Evolutionary conservation across 2,329 filamentous ascomycete species (phyloP).

Genomic region (Botrytis paeoniae): DNA sequence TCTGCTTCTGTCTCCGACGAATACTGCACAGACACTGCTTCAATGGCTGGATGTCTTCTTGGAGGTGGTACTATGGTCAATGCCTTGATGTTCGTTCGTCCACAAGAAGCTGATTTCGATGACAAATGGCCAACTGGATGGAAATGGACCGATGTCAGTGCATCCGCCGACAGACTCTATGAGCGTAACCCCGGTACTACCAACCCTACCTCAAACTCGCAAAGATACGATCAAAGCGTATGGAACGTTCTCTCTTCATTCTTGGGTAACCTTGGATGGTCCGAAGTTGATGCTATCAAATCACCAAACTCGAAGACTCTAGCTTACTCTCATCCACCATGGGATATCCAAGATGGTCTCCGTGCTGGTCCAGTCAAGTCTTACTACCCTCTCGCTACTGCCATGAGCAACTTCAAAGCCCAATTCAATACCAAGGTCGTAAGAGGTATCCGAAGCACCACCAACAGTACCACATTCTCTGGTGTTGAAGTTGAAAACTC

Average conservation of each 20-base stretch:
- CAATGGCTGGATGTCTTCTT: constrained; percentile 68
- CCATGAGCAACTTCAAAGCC: constrained; percentile 61
- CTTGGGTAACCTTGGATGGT: constrained; percentile 52
- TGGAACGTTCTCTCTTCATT: constrained; percentile 56
- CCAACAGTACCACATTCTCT: constrained; percentile 54
- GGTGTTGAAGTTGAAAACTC: constrained; percentile 53
- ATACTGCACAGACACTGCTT: constrained; percentile 47
- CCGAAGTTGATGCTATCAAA: constrained; percentile 41
- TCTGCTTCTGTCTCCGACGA: constrained; percentile 14
- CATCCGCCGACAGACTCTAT: constrained; percentile 60
- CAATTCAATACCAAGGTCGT: constrained; percentile 62
- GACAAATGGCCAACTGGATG: constrained; percentile 65
- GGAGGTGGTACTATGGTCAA: constrained; percentile 57
- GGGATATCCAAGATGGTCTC: constrained; percentile 62
- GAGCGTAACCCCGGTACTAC: constrained; percentile 66
- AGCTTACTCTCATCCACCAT: constrained; percentile 60
- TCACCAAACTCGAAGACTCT: constrained; percentile 61
- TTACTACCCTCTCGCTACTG: constrained; percentile 61
- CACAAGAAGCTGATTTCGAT: constrained; percentile 64
- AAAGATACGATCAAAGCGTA: constrained; percentile 62
- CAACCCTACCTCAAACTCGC: constrained; percentile 60
- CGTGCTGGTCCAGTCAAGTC: constrained; percentile 67
- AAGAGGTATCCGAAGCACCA: constrained; percentile 53
- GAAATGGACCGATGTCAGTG: constrained; percentile 60
- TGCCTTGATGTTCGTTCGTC: constrained; percentile 63